Evolutionary conservation across 345 rosid genomes (phyloP), one percentile per base, ranked within the genome.

Genomic region (Lepidium didymum): DNA sequence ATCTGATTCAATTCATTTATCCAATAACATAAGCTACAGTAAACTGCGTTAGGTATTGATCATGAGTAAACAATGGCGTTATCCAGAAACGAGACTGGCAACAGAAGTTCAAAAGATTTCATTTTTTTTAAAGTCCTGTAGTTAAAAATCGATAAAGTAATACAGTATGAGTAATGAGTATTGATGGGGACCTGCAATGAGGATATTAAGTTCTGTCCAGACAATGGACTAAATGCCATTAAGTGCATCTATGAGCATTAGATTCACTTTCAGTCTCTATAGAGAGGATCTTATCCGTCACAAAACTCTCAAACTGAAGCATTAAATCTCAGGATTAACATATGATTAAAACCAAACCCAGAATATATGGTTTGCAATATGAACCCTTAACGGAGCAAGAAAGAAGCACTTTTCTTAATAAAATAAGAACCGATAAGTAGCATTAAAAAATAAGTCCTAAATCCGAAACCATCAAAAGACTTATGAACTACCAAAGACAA

Each of bases 361-460:
- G 43, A 53, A 31, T 18, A 21, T 29, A 7, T 23, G n/a, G 2
- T 45, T 47, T 9, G 44, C 29, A 6, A 29, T 45, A 56, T 55
- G 63, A 54, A 54, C 62, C 55, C 64, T 67, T 56, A 68, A 67
- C 23, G 21, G 56, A 56, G 47, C 11, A 57, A 9, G 21, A 16
- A 11, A 36, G 12, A 6, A 41, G 50, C 31, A 5, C 18, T n/a
- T 29, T 27, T 29, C 4, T 5, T 27, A 2, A 27, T 29, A 5
- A 5, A 29, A 29, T 29, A 29, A 29, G 33, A 5, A 29, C 33
- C 33, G 33, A 29, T 9, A 57, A 38, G 34, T 18, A 54, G 43
- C 9, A 67, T 15, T 15, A 66, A 8, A 36, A 68, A 54, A 69
- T 11, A 49, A 50, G 57, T 50, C 74, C 66, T 49, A 69, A 29